phyloP scores from a whole-genome alignment of 805 yeast species.

The Hanseniaspora vineae region DNA sequence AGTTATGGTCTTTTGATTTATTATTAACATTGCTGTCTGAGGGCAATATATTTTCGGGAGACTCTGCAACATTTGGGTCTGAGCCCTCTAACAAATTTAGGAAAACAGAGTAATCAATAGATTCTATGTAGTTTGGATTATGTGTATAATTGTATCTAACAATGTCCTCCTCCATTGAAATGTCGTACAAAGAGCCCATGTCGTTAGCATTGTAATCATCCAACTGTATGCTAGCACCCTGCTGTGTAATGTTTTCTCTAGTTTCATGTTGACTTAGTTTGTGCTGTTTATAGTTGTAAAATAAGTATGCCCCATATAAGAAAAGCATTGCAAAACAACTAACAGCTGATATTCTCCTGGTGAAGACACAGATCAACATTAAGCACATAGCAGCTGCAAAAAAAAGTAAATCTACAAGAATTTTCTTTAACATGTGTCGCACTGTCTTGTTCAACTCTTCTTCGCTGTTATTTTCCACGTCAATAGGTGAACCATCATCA shows the following conservation, averaged over 20 bases:
- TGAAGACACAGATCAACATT: constrained; percentile 15
- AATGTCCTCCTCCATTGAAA: background rate
- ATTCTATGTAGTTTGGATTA: constrained; percentile 1
- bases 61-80: background rate
- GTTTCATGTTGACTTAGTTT: background rate
- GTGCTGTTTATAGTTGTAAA: background rate
- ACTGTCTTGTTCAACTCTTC: background rate
- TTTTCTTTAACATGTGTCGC: background rate
- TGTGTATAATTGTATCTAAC: background rate
- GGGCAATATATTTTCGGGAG: background rate
- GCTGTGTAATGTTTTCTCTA: background rate
- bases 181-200: background rate
- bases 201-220: background rate
- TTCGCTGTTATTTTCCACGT: background rate
- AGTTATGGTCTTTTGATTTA: background rate
- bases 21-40: background rate
- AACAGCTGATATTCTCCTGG: constrained; percentile 14
- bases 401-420: constrained; percentile 18
- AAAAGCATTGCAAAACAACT: constrained; percentile 17
- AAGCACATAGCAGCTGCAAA: constrained; percentile 14
- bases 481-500: background rate
- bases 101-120: constrained; percentile 2
- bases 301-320: constrained; percentile 8
- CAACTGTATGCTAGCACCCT: background rate
- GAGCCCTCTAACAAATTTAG: constrained; percentile 2